Base-by-base conservation (phyloP, 371 early-diverging fungal genomes). In the Rhizopus stolonifer region DNA sequence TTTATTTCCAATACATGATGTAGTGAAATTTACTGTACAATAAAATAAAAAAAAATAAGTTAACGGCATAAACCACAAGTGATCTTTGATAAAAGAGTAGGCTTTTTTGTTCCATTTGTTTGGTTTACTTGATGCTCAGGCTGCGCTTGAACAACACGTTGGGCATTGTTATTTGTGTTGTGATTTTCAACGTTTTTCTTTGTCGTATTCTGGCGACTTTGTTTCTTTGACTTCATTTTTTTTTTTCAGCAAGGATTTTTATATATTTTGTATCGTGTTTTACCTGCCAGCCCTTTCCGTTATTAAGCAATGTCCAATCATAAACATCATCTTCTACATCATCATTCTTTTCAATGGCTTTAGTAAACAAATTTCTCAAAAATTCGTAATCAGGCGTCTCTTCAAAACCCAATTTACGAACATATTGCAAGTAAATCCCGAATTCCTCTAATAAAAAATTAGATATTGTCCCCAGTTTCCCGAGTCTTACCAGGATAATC, bases 241-340 rank as follows among this genome's bases (percentile, higher is more conserved):
- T 36, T 11, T 36, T 15, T 36, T 6, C 6, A 36, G 15, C 11
- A 36, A 36, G 36, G 15, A n/a, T n/a, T n/a, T 15, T 36, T 31
- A 15, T 9, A 29, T 0, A 29, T 36, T 36, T n/a, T 36, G 15
- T 36, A n/a, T 36, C 6, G 6, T n/a, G 15, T 36, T 15, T 36
- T 40, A 33, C 44, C 18, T 77, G 72, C 68, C 72, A 70, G 2
- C 81, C 79, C 51, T 67, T 79, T 32, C 77, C 77, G 26, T 71
- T 67, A 45, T 81, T 81, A 29, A 83, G 56, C 33, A 87, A 56
- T 86, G 91, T 90, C 95, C 95, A 95, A 67, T 95, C 95, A 61
- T 84, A 93, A n/a, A 92, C 77, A 13, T 86, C 89, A 61, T 94
- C 94, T 59, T 95, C 92, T 17, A 58, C 66, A 48, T 88, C 88